A percentile compares a stretch with the other conserved stretches of the same genome.
These are phyloP conservation scores for Xylaria sp. DNA, from an alignment of 2,329 filamentous ascomycete genomes.

Conservation along the genomic window DNA sequence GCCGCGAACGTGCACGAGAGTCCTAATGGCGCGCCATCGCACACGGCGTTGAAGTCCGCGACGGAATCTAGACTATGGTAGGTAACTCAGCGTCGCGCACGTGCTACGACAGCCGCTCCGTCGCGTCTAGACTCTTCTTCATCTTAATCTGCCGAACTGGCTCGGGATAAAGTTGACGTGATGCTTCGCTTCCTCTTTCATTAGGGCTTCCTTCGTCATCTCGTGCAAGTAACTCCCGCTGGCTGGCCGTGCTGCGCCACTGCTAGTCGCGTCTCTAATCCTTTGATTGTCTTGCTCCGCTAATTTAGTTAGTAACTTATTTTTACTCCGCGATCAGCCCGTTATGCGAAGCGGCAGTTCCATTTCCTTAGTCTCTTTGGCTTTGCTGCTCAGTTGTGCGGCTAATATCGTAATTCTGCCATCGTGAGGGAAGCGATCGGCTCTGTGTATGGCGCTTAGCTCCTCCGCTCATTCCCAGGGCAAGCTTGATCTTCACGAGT, in stretches of 20 bases:
- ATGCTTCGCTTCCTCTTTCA: slow-evolving; percentile 73
- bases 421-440: too few relatives aligned
- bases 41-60: slow-evolving; percentile 80
- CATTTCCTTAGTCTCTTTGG: not conserved
- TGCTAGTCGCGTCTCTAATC: slow-evolving; percentile 4
- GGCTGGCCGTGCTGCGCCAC: too few relatives aligned
- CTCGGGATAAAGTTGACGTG: slow-evolving; percentile 90
- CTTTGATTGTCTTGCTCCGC: slow-evolving; percentile 19
- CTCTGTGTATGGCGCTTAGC: too few relatives aligned
- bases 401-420: too few relatives aligned
- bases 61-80: slow-evolving; percentile 84
- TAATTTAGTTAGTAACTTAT: too few relatives aligned
- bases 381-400: not conserved
- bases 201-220: slow-evolving; percentile 32
- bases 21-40: slow-evolving; percentile 79
- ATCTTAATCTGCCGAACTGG: slow-evolving; percentile 38
- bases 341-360: not conserved
- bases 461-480: too few relatives aligned
- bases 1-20: slow-evolving; percentile 90
- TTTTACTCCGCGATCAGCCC: not conserved
- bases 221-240: slow-evolving; percentile 11
- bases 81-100: too few relatives aligned
- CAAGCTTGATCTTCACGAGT: too few relatives aligned
- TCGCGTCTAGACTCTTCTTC: slow-evolving; percentile 65
- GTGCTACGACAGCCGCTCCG: too few relatives aligned